phyloP scores from a whole-genome alignment of 768 basidiomycete species.

The Trametes punicea region DNA sequence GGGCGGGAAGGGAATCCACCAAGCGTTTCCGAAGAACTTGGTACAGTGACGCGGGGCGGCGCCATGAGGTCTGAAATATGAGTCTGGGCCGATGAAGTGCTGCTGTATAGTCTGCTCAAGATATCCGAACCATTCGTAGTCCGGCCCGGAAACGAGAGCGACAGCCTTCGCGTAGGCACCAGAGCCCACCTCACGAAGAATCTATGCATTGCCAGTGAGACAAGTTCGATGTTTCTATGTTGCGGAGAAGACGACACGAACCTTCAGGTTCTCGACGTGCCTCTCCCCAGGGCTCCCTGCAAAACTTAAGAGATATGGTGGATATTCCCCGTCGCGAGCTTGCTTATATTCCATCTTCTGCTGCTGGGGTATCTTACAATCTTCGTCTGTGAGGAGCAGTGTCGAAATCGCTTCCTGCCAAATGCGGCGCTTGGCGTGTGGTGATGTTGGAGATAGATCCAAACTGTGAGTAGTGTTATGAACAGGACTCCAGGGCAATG shows the following conservation, averaged over 20 bases:
- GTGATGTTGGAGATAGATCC: conserved; percentile 52
- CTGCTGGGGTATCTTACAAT: conserved; percentile 54
- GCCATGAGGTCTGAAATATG: conserved; percentile 53
- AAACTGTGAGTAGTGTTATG: conserved; percentile 38
- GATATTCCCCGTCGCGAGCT: conserved; percentile 52
- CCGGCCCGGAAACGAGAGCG: conserved; percentile 43
- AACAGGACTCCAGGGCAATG: background rate
- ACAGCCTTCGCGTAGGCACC: conserved; percentile 52
- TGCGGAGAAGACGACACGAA: conserved; percentile 22
- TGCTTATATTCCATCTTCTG: conserved; percentile 60
- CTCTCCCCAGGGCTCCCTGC: conserved; percentile 62
- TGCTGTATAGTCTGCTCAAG: conserved; percentile 53
- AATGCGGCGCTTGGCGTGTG: conserved; percentile 65
- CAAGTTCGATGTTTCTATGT: background rate
- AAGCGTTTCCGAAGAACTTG: conserved; percentile 69
- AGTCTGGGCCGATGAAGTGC: conserved; percentile 67
- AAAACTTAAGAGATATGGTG: conserved; percentile 70
- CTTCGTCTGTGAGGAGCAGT: conserved; percentile 57
- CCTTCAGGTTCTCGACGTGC: conserved; percentile 79
- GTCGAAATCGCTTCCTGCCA: conserved; percentile 78
- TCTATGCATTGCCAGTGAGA: conserved; percentile 38
- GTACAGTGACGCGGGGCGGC: conserved; percentile 34
- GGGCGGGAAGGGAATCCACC: conserved; percentile 80
- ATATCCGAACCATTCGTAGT: conserved; percentile 42
- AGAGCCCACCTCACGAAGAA: conserved; percentile 67